Base-by-base conservation (phyloP, 1,284 basidiomycete genomes). In the Tranzscheliella williamsii region DNA sequence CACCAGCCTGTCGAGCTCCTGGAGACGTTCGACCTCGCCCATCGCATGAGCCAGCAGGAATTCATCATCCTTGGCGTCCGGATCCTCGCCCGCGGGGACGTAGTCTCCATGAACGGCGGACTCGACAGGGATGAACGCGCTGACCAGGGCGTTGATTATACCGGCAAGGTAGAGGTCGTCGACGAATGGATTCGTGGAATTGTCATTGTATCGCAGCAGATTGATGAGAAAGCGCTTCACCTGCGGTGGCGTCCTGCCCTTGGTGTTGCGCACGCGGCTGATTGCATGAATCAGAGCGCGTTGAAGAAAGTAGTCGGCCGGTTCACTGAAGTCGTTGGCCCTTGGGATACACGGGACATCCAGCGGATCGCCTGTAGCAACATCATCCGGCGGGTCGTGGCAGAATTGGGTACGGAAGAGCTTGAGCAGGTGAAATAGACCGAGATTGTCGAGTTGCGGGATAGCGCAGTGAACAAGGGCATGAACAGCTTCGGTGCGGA, bases 341-440 rank as follows among this genome's bases (percentile, higher is more conserved):
- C 88, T 85, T 1, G 92, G 91, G 15, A 92, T 87, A 75, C 89
- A 93, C 13, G 91, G 88, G 38, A 72, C 65, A n/a, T 74, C 70
- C 31, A 72, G 48, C 18, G 60, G 56, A 15, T 64, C 33, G 20
- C 57, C 44, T 16, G 54, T 49, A 2, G 48, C 52, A n/a, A 50
- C 45, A 27, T 63, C 58, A 17, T 63, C 44, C n/a, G 70, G 67
- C 20, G 62, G 38, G n/a, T 74, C 69, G 72, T 93, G 90, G 76
- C 93, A 97, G 78, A 89, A 92, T 35, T 88, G 85, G n/a, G 90
- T 82, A 33, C 82, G 80, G 80, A 95, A 96, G 23, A 98, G 84
- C 80, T 96, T 97, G 81, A 96, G 88, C 22, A 98, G 84, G 73
- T 95, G 91, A 79, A 97, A 98, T 13, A 96, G 83, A 4, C 95